phyloP scores from a whole-genome alignment of 805 yeast genomes.

The Candida peoriensis region DNA sequence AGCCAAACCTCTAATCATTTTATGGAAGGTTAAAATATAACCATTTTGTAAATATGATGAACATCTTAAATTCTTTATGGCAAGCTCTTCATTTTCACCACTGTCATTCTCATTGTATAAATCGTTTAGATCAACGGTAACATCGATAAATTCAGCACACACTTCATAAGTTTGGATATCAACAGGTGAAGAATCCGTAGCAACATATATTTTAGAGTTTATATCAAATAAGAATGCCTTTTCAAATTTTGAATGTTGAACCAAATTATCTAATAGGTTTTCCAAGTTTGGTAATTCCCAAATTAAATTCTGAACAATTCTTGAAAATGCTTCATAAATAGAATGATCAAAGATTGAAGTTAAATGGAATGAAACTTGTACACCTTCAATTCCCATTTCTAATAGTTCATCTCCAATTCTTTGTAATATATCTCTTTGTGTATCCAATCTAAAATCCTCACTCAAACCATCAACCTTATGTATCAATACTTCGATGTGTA shows the following conservation, averaged over 20 bases:
- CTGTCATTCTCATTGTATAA: constrained; percentile 39
- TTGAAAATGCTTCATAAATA: constrained; percentile 89
- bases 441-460: constrained; percentile 91
- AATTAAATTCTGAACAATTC: constrained; percentile 87
- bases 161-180: constrained; percentile 95
- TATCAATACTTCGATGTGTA: constrained; percentile 87
- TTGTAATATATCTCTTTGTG: constrained; percentile 95
- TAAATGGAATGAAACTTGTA: constrained; percentile 83
- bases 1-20: constrained; percentile 91
- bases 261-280: constrained; percentile 80
- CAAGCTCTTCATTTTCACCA: too few species aligned
- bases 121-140: constrained; percentile 82
- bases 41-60: constrained; percentile 79
- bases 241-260: constrained; percentile 85
- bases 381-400: constrained; percentile 87
- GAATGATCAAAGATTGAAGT: constrained; percentile 96
- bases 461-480: constrained; percentile 90
- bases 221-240: constrained; percentile 91
- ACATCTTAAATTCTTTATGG: constrained; percentile 60
- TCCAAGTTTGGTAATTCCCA: constrained; percentile 87
- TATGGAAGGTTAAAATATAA: constrained; percentile 74
- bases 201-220: constrained; percentile 88
- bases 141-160: constrained; percentile 95
- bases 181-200: constrained; percentile 94
- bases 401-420: constrained; percentile 88